Base-by-base conservation (phyloP, 75 land plant genomes). In the Cunninghamia lanceolata region DNA sequence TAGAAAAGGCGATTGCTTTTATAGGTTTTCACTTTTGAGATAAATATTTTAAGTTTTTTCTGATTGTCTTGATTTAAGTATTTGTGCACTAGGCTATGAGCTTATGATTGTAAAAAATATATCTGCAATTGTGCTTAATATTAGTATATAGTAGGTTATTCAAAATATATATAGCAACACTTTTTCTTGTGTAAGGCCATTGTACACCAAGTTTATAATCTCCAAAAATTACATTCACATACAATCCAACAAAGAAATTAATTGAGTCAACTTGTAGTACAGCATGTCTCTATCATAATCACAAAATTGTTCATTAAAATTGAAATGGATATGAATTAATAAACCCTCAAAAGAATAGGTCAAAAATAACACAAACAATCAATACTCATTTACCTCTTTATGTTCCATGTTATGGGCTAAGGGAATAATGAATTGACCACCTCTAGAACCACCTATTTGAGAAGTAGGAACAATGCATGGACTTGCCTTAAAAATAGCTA, bases 181-280 rank as follows among this genome's bases (percentile, higher is more conserved):
- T 43, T 43, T 43, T 43, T 43, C 45, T 7, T 43, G 0, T 43
- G 5, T 43, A 3, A 84, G 5, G 0, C 5, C 5, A 43, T 43
- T 43, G 45, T 1, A 43, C 45, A 3, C 45, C 45, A 43, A 43
- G 87, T 93, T 95, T 42, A 93, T 92, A 14, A 95, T 90, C 86
- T 93, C 95, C 84, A 95, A 59, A 74, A 92, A 89, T 95, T 95
- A 63, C 0, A 45, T 21, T 10, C 40, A 86, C 3, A 28, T 9
- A 17, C 85, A n/a, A 80, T 4, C 28, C 36, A 81, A 34, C 75
- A 83, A 21, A 78, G 1, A 36, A 39, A 39, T 5, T 78, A 70
- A 34, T 13, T 13, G 81, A 78, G 43, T 78, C 16, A 38, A 35
- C 30, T 78, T 36, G 9, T 40, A 14, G 25, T 19, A n/a, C n/a